phyloP scores from a whole-genome alignment of 495 filamentous ascomycete species.

The Hypoxylon rickii region DNA sequence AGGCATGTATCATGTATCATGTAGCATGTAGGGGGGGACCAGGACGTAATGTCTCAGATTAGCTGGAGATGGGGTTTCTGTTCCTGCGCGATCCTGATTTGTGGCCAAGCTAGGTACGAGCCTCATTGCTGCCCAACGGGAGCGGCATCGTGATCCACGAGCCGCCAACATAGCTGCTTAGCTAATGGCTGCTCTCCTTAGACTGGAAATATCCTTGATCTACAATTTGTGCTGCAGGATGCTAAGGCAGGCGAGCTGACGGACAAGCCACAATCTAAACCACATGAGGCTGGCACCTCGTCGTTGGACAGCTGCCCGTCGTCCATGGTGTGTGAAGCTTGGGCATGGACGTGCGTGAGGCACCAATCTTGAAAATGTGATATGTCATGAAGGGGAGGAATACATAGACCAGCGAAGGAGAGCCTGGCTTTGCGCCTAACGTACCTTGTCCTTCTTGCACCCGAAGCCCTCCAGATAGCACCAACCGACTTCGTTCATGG shows the following conservation, averaged over 20 bases:
- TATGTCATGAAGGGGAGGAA: slow-evolving; percentile 30
- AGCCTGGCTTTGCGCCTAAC: slow-evolving; percentile 47
- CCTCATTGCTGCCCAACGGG: slow-evolving; percentile 50
- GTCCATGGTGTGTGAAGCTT: slow-evolving; percentile 17
- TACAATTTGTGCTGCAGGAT: not conserved
- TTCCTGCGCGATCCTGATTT: slow-evolving; percentile 35
- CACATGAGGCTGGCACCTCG: slow-evolving; percentile 40
- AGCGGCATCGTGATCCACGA: slow-evolving; percentile 24
- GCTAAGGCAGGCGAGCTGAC: slow-evolving; percentile 29
- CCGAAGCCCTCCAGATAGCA: slow-evolving; percentile 96
- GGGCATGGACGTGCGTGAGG: slow-evolving; percentile 34
- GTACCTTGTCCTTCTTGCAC: slow-evolving; percentile 94
- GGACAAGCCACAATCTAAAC: slow-evolving; percentile 34
- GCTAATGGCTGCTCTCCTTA: slow-evolving; percentile 13
- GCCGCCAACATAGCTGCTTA: slow-evolving; percentile 20
- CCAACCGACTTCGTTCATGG: slow-evolving; percentile 96
- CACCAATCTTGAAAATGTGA: slow-evolving; percentile 34
- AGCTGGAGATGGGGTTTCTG: slow-evolving; percentile 2
- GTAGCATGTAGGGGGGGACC: slow-evolving; percentile 11
- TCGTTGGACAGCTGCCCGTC: slow-evolving; percentile 15
- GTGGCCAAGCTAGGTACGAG: slow-evolving; percentile 17
- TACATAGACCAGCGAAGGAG: slow-evolving; percentile 19
- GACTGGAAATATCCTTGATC: slow-evolving; percentile 16
- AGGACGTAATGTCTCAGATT: slow-evolving; percentile 16
- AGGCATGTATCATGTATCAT: slow-evolving; percentile 18